Evolutionary conservation across 1,284 basidiomycete genomes (phyloP), one percentile per base, ranked within the genome.

Genomic region (Sphaerobolus stellatus): DNA sequence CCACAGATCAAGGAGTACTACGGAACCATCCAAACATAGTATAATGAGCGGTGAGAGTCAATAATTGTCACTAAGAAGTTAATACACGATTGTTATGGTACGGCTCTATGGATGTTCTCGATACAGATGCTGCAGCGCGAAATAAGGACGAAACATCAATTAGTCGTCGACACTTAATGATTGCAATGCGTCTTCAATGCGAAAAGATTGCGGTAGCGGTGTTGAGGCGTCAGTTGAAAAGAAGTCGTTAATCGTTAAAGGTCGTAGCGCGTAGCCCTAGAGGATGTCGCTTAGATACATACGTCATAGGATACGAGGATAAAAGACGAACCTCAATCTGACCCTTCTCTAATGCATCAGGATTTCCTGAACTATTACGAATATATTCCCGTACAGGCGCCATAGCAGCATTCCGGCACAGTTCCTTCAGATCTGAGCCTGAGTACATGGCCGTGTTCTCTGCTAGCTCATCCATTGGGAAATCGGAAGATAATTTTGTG

Each of bases 331-430:
- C 87, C 71, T 86, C 80, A 41, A 79, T 62, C 58, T 84, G 79
- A 8, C 78, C 76, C 56, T 74, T 76, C 48, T 71, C 77, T 48
- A 89, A 66, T 18, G 79, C 68, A 46, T 79, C 76, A 40, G 75
- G 74, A 52, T 85, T 76, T 29, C 73, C 73, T 3, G 78, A 80
- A 51, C 82, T 79, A 52, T 78, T 76, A 27, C 86, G 77, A 79
- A 96, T 88, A 60, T 88, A 86, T 68, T 97, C 94, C 27, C 92
- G 81, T 28, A 97, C 89, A 1, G 94, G 94, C 0, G 87, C 79
- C 92, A 95, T 95, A 0, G 91, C 92, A 1, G 93, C 93, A 62
- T 86, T 93, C 50, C 97, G 79, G 69, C 96, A 99, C n/a, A 96
- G 77, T 74, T 99, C 97, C 64, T 90, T 88, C 47, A 99, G 72